These are phyloP conservation scores for Forsythia viridissima DNA, from an alignment of 257 asterid genomes.

Conservation along the genomic window DNA sequence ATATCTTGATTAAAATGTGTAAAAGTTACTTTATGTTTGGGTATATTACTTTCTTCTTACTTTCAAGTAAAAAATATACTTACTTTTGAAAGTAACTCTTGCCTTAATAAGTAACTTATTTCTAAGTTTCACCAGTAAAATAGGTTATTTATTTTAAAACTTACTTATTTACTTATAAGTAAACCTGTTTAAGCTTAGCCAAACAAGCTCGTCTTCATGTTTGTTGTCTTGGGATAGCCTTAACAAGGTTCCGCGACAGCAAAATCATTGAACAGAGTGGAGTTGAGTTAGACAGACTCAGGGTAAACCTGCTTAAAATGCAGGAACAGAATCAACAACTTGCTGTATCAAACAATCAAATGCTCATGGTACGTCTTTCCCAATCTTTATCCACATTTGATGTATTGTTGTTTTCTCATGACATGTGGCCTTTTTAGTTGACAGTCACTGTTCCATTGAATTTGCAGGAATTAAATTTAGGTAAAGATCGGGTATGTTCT, in stretches of 20 bases:
- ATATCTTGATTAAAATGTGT: neutral
- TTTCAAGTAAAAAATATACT: no score
- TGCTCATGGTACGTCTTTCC: slow-evolving; percentile 50
- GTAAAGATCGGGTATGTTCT: slow-evolving; percentile 65
- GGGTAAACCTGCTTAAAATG: slow-evolving; percentile 51
- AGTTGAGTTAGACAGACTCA: slow-evolving; percentile 60
- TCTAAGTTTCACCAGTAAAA: no score
- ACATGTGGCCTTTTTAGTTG: slow-evolving; percentile 11
- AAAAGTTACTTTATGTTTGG: neutral
- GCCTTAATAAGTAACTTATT: no score
- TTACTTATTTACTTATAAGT: neutral
- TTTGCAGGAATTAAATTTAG: slow-evolving; percentile 71
- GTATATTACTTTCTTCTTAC: neutral
- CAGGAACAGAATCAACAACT: slow-evolving; percentile 66
- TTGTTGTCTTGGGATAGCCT: slow-evolving; percentile 26
- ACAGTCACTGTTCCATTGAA: slow-evolving; percentile 15
- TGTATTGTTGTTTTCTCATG: slow-evolving; percentile 5
- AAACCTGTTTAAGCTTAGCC: neutral
- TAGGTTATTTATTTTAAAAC: no score
- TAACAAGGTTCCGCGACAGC: slow-evolving; percentile 41
- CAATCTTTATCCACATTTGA: neutral
- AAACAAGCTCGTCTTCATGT: slow-evolving; percentile 2
- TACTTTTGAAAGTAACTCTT: no score
- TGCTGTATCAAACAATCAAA: slow-evolving; percentile 57
- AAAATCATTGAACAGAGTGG: slow-evolving; percentile 64